Evolutionary conservation across 352 stramenopile species (phyloP).

Genomic region (Salisapilia sapeloensis): DNA sequence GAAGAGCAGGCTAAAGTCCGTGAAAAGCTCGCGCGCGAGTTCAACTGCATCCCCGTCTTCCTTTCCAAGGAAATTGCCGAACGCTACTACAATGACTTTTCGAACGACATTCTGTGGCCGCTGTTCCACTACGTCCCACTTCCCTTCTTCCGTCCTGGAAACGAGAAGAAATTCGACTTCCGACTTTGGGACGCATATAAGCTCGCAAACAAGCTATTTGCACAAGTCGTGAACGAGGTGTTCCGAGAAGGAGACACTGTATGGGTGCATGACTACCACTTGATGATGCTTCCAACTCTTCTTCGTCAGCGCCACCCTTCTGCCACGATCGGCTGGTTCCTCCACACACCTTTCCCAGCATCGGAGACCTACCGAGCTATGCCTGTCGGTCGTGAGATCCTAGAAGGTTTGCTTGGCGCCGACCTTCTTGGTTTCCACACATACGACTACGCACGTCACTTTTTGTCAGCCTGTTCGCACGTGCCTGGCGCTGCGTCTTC

Average conservation of each 20-base stretch:
- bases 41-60: constrained; percentile 83
- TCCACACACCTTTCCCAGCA: constrained; percentile 79
- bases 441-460: constrained; percentile 78
- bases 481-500: constrained; percentile 57
- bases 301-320: constrained; percentile 51
- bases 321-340: constrained; percentile 75
- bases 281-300: constrained; percentile 74
- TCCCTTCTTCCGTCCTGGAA: constrained; percentile 72
- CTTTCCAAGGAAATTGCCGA: constrained; percentile 76
- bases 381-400: constrained; percentile 55
- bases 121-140: constrained; percentile 86
- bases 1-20: constrained; percentile 68
- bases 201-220: constrained; percentile 66
- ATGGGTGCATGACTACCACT: constrained; percentile 83
- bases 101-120: constrained; percentile 84
- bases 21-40: constrained; percentile 68
- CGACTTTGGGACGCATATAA: constrained; percentile 80
- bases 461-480: constrained; percentile 55
- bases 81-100: constrained; percentile 87
- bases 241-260: constrained; percentile 72
- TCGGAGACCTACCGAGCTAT: constrained; percentile 76
- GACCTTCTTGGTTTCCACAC: constrained; percentile 78
- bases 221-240: constrained; percentile 58
- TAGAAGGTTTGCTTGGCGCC: constrained; percentile 62
- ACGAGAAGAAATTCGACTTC: constrained; percentile 86